phyloP scores from a whole-genome alignment of 2,329 filamentous ascomycete genomes.

The Aspergillus ochraceus region DNA sequence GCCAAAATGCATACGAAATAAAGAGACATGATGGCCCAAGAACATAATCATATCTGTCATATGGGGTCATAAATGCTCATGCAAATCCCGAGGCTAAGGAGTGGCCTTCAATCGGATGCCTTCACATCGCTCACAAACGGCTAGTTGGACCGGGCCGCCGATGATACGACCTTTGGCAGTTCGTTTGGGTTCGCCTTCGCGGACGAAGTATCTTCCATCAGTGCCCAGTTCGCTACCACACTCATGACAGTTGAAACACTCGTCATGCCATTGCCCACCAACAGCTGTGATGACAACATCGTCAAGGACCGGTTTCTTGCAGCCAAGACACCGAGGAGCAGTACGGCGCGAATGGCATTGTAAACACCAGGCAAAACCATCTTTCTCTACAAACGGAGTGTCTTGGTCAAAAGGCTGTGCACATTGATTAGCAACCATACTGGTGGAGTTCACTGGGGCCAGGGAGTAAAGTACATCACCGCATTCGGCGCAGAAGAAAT shows the following conservation, averaged over 20 bases:
- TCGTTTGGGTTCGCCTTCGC: constrained; percentile 51
- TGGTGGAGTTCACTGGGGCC: neutral
- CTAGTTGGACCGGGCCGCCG: constrained; percentile 53
- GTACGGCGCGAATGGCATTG: constrained; percentile 89
- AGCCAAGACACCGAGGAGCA: constrained; percentile 83
- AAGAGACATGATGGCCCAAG: neutral
- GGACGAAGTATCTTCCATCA: constrained; percentile 64
- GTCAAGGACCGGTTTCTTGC: constrained; percentile 80
- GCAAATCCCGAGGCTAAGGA: constrained; percentile 6
- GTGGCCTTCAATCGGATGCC: constrained; percentile 60
- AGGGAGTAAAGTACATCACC: constrained; percentile 62
- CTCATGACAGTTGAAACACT: constrained; percentile 82
- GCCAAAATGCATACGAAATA: too few relatives aligned
- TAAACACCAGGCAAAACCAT: constrained; percentile 96
- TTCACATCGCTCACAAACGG: constrained; percentile 64
- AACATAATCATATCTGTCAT: neutral
- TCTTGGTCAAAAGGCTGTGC: constrained; percentile 56
- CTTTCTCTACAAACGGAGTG: constrained; percentile 91
- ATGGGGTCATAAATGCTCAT: neutral
- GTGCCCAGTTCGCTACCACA: constrained; percentile 59
- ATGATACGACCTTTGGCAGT: constrained; percentile 49
- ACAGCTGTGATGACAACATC: constrained; percentile 87
- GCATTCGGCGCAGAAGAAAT: constrained; percentile 99
- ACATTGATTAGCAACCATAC: constrained; percentile 14
- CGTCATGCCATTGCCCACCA: constrained; percentile 88